These are phyloP conservation scores for Penstemon davidsonii DNA, from an alignment of 257 asterid species.

Conservation along the genomic window DNA sequence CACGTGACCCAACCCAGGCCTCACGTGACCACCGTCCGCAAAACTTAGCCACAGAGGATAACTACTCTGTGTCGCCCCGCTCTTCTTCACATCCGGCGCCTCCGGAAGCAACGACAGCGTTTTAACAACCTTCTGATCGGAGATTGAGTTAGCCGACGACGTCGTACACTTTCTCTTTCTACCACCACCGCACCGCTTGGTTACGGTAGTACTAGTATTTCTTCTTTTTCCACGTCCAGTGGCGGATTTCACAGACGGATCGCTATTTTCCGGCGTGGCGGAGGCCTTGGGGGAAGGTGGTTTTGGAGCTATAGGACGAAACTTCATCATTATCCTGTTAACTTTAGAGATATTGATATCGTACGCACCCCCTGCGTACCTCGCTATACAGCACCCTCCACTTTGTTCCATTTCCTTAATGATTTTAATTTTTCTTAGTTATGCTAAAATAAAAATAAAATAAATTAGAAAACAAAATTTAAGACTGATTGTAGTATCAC, in stretches of 20 bases:
- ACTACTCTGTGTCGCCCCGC: conserved; percentile 9
- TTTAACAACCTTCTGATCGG: conserved; percentile 32
- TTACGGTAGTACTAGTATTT: conserved; percentile 1
- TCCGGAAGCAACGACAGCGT: conserved; percentile 57
- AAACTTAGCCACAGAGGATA: conserved; percentile 54
- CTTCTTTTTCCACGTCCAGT: conserved; percentile 42
- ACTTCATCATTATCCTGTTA: conserved; percentile 58
- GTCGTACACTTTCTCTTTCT: conserved; percentile 30
- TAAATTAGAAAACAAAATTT: neutral
- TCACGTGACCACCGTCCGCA: conserved; percentile 23
- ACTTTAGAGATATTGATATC: conserved; percentile 51
- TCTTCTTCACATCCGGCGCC: conserved; percentile 24
- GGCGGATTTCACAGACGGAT: conserved; percentile 5
- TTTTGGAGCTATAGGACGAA: conserved; percentile 84
- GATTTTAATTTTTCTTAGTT: too few species aligned
- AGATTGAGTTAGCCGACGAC: conserved; percentile 38
- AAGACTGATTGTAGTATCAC: too few species aligned
- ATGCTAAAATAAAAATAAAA: too few species aligned
- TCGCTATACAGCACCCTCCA: conserved; percentile 76
- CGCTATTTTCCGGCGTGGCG: conserved; percentile 27
- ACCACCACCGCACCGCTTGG: conserved; percentile 20
- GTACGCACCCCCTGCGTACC: conserved; percentile 49
- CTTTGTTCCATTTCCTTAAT: conserved; percentile 43
- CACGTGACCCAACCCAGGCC: conserved; percentile 16
- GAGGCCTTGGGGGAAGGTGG: conserved; percentile 38